Conservation (phyloP, 2,329 filamentous ascomycete genomes). For the Peltaster fructicola region DNA sequence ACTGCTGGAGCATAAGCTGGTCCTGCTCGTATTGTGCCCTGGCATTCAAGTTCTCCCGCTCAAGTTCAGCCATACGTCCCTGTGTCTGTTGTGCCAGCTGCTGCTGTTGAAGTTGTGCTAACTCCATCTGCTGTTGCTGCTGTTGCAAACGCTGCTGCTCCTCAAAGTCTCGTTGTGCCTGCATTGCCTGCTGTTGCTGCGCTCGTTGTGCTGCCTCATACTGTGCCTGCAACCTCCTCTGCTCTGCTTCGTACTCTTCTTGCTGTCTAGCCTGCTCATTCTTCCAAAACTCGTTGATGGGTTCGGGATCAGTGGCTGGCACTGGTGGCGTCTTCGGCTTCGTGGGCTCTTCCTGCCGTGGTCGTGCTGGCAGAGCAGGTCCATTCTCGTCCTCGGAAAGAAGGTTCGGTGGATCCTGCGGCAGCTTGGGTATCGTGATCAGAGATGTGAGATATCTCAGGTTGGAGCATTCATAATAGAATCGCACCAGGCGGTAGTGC, state of each 20-base stretch:
- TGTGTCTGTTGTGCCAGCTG: constrained; percentile 90
- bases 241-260: constrained; percentile 86
- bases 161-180: constrained; percentile 88
- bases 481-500: constrained; percentile 89
- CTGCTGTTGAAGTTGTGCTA: constrained; percentile 74
- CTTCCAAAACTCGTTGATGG: constrained; percentile 97
- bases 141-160: constrained; percentile 76
- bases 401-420: constrained; percentile 81
- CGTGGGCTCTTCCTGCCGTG: constrained; percentile 46
- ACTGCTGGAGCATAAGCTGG: constrained; percentile 91
- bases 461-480: constrained; percentile 99
- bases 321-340: constrained; percentile 48
- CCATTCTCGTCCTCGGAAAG: constrained; percentile 62
- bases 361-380: constrained; percentile 66
- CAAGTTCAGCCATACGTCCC: constrained; percentile 83
- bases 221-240: constrained; percentile 70
- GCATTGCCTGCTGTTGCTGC: constrained; percentile 66
- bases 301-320: constrained; percentile 66
- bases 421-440: constrained; percentile 89
- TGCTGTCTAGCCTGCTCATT: constrained; percentile 80
- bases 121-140: constrained; percentile 78
- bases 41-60: constrained; percentile 86
- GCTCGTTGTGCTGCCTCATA: constrained; percentile 65
- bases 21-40: constrained; percentile 93
- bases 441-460: constrained; percentile 88